Conservation (phyloP, 1,284 basidiomycete species). For the Cryptococcus maquisensis region DNA sequence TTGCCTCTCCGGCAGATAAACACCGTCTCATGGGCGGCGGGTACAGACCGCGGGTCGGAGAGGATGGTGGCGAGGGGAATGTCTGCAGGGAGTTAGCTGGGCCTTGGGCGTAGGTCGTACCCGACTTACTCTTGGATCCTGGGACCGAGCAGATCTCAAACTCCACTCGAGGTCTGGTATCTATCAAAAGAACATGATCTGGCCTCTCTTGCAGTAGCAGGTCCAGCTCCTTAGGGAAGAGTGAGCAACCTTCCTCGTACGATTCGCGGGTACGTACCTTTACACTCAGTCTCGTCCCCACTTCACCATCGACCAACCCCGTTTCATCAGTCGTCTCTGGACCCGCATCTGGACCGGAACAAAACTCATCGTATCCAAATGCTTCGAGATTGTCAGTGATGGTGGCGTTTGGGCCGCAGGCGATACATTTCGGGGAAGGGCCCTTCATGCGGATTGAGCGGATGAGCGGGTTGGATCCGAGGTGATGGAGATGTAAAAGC, state of each 20-base stretch:
- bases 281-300: conserved; percentile 35
- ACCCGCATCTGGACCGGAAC: conserved; percentile 53
- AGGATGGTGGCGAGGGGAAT: conserved; percentile 39
- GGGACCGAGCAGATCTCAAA: conserved; percentile 82
- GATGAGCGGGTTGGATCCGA: conserved; percentile 58
- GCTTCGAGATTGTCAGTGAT: conserved; percentile 28
- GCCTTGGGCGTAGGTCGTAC: neutral
- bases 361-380: conserved; percentile 71
- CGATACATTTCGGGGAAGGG: conserved; percentile 45
- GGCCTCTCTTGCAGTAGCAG: conserved; percentile 2
- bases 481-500: conserved; percentile 28
- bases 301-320: conserved; percentile 29
- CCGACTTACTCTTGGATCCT: conserved; percentile 67
- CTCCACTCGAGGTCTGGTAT: conserved; percentile 76
- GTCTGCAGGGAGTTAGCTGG: conserved; percentile 24
- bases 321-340: conserved; percentile 18
- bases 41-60: conserved; percentile 19
- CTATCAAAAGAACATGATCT: conserved; percentile 55
- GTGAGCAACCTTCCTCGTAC: neutral
- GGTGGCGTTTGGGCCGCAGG: conserved; percentile 31
- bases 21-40: conserved; percentile 47
- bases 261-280: conserved; percentile 12
- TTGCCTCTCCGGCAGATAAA: conserved; percentile 86
- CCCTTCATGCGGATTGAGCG: conserved; percentile 73
- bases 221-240: conserved; percentile 16